Base-by-base conservation (phyloP, 495 filamentous ascomycete species). In the Podospora conica region DNA sequence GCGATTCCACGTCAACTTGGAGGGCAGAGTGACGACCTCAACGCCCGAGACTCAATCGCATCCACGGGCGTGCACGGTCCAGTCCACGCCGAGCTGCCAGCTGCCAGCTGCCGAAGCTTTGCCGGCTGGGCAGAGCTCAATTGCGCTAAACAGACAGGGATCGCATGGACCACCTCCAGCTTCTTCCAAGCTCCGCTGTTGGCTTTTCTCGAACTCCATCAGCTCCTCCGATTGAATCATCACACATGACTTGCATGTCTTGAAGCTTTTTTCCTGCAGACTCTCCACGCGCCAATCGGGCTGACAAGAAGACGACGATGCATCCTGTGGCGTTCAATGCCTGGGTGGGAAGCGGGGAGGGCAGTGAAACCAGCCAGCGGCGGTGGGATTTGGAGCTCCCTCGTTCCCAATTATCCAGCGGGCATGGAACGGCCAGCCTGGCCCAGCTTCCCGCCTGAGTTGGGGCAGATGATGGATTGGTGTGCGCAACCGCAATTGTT, bases 221-320 rank as follows among this genome's bases (percentile, higher is more conserved):
- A 7, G 21, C 31, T 22, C 23, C 28, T 54, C 22, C 48, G 27
- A 63, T 63, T 63, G 61, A 48, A 63, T 33, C 61, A 63, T 63
- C 53, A 29, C 53, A 63, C 63, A 48, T 64, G 63, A 64, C 63
- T 58, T 58, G 63, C 63, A 64, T 56, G 55, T 56, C 55, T 56
- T 22, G 55, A 25, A 56, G 55, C 21, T 56, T 48, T 40, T 48
- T n/a, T 48, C 40, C 55, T 57, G 55, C 55, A 24, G 20, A 18
- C 25, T 23, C 55, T 57, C 55, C 11, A 57, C 22, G 59, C 28
- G 59, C 59, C 31, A 27, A 23, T 29, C 29, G 33, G 59, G 27
- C 31, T 53, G 31, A 22, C 27, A 61, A 33, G 15, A 31, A 23
- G 27, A 31, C 20, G 33, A 33, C 27, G 28, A 23, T 61, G 59